phyloP scores from a whole-genome alignment of 2,329 filamentous ascomycete species.

The Cadophora luteo-olivacea region DNA sequence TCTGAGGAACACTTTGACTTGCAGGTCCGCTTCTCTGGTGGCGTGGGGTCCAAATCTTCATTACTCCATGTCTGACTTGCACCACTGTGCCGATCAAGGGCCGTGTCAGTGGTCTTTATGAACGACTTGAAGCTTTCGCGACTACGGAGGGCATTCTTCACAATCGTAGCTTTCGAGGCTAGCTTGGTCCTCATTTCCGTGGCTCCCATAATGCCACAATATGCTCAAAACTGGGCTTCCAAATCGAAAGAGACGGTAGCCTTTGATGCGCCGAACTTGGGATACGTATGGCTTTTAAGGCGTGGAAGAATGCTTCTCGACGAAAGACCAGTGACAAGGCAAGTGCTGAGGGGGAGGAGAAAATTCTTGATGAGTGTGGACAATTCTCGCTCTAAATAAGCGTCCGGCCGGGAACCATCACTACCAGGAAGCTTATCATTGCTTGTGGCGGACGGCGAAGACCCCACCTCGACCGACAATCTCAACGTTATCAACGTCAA shows the following conservation, averaged over 20 bases:
- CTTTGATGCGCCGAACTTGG: neutral
- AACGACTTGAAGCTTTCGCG: neutral
- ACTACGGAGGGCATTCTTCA: neutral
- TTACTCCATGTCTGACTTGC: neutral
- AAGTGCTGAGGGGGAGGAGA: neutral
- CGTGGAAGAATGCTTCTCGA: neutral
- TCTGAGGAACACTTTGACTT: too few relatives aligned
- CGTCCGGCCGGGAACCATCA: neutral
- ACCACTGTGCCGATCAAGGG: neutral
- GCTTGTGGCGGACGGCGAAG: too few relatives aligned
- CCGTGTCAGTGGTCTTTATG: neutral
- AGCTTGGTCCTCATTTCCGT: neutral
- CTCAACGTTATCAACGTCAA: too few relatives aligned
- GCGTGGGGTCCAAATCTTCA: too few relatives aligned
- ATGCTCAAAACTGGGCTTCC: neutral
- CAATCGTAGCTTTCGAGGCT: neutral
- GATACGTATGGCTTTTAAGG: neutral
- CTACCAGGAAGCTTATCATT: too few relatives aligned
- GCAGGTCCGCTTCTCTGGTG: neutral
- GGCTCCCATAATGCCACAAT: neutral
- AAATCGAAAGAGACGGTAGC: neutral
- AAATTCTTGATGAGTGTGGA: neutral
- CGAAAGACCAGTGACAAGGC: neutral
- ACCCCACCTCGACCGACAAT: too few relatives aligned
- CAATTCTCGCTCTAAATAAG: constrained; percentile 9